Percentiles rank a stretch among this genome's conserved stretches.
These are phyloP conservation scores for Leccinum subtestaceum DNA, from an alignment of 768 basidiomycete genomes.

Conservation along the genomic window DNA sequence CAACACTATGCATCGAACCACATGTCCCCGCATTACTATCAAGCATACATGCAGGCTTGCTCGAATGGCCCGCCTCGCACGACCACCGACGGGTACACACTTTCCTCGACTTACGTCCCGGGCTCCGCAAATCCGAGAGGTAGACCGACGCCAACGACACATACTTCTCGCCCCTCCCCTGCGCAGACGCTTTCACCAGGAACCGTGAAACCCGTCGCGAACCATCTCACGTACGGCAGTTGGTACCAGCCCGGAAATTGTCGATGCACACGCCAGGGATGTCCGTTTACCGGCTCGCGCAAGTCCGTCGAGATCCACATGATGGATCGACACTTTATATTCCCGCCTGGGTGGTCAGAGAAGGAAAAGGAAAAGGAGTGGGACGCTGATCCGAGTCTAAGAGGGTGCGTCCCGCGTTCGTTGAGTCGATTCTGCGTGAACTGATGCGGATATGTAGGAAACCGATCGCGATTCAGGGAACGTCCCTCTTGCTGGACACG, in stretches of 20 bases:
- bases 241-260: slow-evolving; percentile 65
- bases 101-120: slow-evolving; percentile 39
- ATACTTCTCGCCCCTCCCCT: slow-evolving; percentile 1
- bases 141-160: background rate
- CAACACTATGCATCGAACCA: slow-evolving; percentile 29
- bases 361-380: slow-evolving; percentile 59
- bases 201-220: slow-evolving; percentile 12
- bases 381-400: slow-evolving; percentile 82
- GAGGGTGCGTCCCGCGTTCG: slow-evolving; percentile 49
- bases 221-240: slow-evolving; percentile 24
- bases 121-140: slow-evolving; percentile 3
- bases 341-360: slow-evolving; percentile 69
- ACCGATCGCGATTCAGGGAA: slow-evolving; percentile 74
- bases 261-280: slow-evolving; percentile 62
- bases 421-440: background rate
- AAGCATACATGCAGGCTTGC: slow-evolving; percentile 46
- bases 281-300: slow-evolving; percentile 63
- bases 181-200: slow-evolving; percentile 2
- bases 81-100: slow-evolving; percentile 36
- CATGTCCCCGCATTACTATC: slow-evolving; percentile 51
- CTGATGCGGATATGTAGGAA: slow-evolving; percentile 48
- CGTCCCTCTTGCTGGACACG: slow-evolving; percentile 70
- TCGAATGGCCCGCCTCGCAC: slow-evolving; percentile 19
- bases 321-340: slow-evolving; percentile 90
- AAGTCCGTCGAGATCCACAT: slow-evolving; percentile 75